Evolutionary conservation across 805 yeast species (phyloP), one percentile per base, ranked within the genome.

Genomic region (Nakazawaea peltata): DNA sequence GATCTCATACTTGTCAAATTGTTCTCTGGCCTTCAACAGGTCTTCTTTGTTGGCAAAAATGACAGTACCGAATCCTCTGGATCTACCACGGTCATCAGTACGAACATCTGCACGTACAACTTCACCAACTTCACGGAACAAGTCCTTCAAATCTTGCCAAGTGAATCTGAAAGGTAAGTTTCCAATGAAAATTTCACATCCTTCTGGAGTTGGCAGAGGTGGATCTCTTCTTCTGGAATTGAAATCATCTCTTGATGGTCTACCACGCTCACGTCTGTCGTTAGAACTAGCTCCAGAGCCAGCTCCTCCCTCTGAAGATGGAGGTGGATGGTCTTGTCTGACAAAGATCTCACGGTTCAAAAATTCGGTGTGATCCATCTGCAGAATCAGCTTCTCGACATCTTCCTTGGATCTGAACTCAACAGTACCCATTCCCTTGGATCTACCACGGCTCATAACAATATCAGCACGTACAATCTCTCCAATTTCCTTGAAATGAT

Each of bases 381-480:
- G 66, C 36, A 65, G 59, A 48, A 87, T 84, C 10, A 96, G 96
- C 17, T 62, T 67, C 31, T 65, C 68, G 5, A 85, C 95, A 37
- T 76, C 81, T 13, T 70, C 77, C 41, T 67, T 66, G 39, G 64
- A 63, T 10, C 75, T 63, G 49, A 80, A 88, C 56, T 87, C 96
- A 28, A 87, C 95, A 17, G 95, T 84, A 27, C 88, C 90, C 90
- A 81, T 81, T 43, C 94, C 94, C 59, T 90, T 69, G 51, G 86
- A 80, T 49, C 81, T 81, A 38, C 94, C 94, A 46, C 79, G 74
- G 41, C 74, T 69, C 2, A 79, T 77, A 30, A 86, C 80, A 35
- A 88, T 79, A 54, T 87, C 96, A 3, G 95, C 94, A 44, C 84
- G 71, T 15, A 78, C 67, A 36, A 87, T 81, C 19, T 67, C 71